These are phyloP conservation scores for Warburgia ugandensis DNA, from an alignment of 164 flowering plant species.

Conservation along the genomic window DNA sequence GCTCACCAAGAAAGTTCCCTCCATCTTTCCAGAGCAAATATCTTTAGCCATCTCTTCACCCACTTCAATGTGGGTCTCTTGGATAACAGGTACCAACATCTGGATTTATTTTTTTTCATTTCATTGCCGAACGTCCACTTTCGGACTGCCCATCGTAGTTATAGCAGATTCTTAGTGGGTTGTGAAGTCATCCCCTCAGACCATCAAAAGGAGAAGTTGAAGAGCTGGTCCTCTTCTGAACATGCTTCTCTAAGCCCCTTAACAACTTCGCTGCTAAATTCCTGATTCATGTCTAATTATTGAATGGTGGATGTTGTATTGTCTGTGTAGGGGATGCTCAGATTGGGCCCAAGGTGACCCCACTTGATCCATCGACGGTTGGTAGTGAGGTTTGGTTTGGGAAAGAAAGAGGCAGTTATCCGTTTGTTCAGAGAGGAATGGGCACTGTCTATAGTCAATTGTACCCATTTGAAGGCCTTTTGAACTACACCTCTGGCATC, in stretches of 20 bases:
- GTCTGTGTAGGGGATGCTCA: conserved; percentile 49
- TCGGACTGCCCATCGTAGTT: no score
- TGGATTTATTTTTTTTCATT: no score
- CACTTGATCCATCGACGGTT: conserved; percentile 65
- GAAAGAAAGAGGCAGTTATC: conserved; percentile 47
- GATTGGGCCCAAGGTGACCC: conserved; percentile 58
- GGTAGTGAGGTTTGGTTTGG: conserved; percentile 89
- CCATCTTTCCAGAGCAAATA: conserved; percentile 74
- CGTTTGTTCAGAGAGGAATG: conserved; percentile 32
- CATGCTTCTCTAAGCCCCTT: no score
- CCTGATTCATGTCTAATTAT: no score
- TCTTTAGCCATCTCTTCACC: conserved; percentile 72
- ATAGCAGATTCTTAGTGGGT: no score
- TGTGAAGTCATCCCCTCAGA: no score
- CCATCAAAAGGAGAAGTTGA: no score
- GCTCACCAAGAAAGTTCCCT: conserved; percentile 47
- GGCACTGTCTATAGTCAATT: conserved; percentile 66
- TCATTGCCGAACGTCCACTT: no score
- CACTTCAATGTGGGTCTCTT: conserved; percentile 84
- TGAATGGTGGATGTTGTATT: no score
- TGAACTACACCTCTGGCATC: conserved; percentile 85
- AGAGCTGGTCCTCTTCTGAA: no score
- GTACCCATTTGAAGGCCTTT: conserved; percentile 74
- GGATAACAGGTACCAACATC: conserved; percentile 94
- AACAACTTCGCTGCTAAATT: not conserved